Conservation (phyloP, 768 basidiomycete species). For the Podaxis sp. region DNA sequence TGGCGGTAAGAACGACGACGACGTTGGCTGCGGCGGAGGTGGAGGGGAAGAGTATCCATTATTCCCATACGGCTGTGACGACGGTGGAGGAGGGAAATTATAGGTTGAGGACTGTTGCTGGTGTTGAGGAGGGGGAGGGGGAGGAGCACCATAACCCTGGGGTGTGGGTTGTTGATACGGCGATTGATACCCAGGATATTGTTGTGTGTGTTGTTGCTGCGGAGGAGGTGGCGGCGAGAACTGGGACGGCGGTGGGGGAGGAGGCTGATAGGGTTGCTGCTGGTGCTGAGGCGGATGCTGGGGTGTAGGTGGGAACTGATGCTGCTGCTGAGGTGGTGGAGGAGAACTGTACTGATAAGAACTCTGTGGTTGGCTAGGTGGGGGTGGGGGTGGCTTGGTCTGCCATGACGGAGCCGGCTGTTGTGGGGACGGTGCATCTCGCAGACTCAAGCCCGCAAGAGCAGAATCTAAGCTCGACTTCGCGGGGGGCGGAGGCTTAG, state of each 20-base stretch:
- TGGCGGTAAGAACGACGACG: slow-evolving; percentile 13
- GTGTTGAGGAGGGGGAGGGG: slow-evolving; percentile 23
- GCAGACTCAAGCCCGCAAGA: slow-evolving; percentile 56
- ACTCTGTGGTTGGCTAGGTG: slow-evolving; percentile 21
- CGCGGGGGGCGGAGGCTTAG: slow-evolving; percentile 45
- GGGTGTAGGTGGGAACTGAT: slow-evolving; percentile 21
- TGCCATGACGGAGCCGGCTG: slow-evolving; percentile 27
- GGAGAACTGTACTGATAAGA: slow-evolving; percentile 16
- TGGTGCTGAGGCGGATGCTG: slow-evolving; percentile 12
- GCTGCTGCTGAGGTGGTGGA: slow-evolving; percentile 10
- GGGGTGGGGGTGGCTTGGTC: slow-evolving; percentile 20
- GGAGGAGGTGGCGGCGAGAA: slow-evolving; percentile 16
- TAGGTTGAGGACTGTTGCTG: slow-evolving; percentile 22
- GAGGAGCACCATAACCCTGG: slow-evolving; percentile 6
- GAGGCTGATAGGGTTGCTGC: slow-evolving; percentile 19
- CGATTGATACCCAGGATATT: slow-evolving; percentile 4
- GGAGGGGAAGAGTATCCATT: slow-evolving; percentile 2
- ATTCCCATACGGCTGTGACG: slow-evolving; percentile 22
- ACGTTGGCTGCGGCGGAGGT: slow-evolving; percentile 7
- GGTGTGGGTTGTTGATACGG: slow-evolving; percentile 3
- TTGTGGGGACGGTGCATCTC: slow-evolving; percentile 23
- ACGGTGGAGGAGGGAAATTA: slow-evolving; percentile 32
- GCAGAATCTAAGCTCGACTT: slow-evolving; percentile 45
- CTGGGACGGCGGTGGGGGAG: slow-evolving; percentile 5
- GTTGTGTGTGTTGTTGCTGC: slow-evolving; percentile 20